These are phyloP conservation scores for Eremomyces bilateralis DNA, from an alignment of 495 filamentous ascomycete species.

Conservation along the genomic window DNA sequence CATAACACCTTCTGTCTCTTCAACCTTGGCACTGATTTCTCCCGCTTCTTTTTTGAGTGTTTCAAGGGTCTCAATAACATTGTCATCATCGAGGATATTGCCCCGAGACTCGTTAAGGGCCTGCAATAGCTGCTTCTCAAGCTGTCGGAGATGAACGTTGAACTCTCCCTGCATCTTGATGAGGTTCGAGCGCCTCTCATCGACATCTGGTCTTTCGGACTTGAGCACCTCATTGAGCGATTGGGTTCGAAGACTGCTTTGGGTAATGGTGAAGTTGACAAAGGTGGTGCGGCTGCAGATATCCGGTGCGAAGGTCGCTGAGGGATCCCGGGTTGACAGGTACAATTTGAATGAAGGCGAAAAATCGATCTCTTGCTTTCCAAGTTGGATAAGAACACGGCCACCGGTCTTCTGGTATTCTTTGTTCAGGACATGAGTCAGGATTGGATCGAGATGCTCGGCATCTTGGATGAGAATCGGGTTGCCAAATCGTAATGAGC, in stretches of 20 bases:
- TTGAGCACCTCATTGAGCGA: constrained; percentile 93
- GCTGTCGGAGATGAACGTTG: constrained; percentile 81
- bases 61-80: constrained; percentile 93
- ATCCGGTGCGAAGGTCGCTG: constrained; percentile 89
- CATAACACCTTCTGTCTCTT: constrained; percentile 94
- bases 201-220: constrained; percentile 93
- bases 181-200: constrained; percentile 82
- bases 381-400: constrained; percentile 91
- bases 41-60: constrained; percentile 93
- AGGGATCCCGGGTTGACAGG: constrained; percentile 87
- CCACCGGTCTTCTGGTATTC: constrained; percentile 99
- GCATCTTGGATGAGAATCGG: constrained; percentile 97
- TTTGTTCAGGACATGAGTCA: constrained; percentile 98
- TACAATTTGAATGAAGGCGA: constrained; percentile 93
- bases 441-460: constrained; percentile 85
- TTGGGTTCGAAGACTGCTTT: constrained; percentile 95
- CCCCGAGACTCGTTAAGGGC: constrained; percentile 92
- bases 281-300: constrained; percentile 96
- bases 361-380: constrained; percentile 98
- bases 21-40: constrained; percentile 89
- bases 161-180: constrained; percentile 98
- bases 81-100: constrained; percentile 96
- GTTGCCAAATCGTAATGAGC: constrained; percentile 89
- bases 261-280: constrained; percentile 98
- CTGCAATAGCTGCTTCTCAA: constrained; percentile 88